These are phyloP conservation scores for Stemphylium lycopersici DNA, from an alignment of 2,329 filamentous ascomycete species.

Conservation along the genomic window DNA sequence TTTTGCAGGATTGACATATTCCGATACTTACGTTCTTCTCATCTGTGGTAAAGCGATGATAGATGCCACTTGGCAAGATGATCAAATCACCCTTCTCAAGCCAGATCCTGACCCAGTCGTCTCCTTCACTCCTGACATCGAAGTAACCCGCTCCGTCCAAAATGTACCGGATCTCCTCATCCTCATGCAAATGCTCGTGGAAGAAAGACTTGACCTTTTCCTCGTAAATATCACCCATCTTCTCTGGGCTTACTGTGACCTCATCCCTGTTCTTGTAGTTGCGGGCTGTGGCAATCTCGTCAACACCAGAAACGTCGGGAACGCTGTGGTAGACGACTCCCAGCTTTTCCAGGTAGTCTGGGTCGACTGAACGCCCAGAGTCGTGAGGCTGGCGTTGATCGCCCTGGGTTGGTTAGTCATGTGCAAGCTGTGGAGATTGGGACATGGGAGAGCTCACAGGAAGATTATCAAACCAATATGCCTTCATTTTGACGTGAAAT, in stretches of 20 bases:
- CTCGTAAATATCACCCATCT: constrained; percentile 88
- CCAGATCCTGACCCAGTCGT: constrained; percentile 87
- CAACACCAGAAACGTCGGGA: constrained; percentile 67
- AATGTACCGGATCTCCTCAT: constrained; percentile 97
- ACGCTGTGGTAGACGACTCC: constrained; percentile 82
- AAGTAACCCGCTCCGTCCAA: constrained; percentile 89
- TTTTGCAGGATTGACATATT: neutral
- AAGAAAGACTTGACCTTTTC: constrained; percentile 95
- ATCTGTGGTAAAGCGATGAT: constrained; percentile 96
- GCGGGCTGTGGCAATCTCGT: constrained; percentile 74
- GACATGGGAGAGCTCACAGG: constrained; percentile 52
- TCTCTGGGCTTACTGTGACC: constrained; percentile 83
- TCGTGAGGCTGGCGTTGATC: constrained; percentile 93
- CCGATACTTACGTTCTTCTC: constrained; percentile 75
- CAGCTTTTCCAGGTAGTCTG: constrained; percentile 70
- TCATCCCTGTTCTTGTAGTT: constrained; percentile 95
- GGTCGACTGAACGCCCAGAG: constrained; percentile 72
- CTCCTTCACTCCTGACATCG: constrained; percentile 81
- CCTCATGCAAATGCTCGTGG: constrained; percentile 93
- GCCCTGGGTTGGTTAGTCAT: constrained; percentile 63
- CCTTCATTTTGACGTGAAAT: constrained; percentile 61
- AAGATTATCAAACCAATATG: constrained; percentile 74
- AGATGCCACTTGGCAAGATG: constrained; percentile 92
- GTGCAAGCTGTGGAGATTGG: constrained; percentile 5
- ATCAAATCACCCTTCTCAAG: constrained; percentile 89